These are phyloP conservation scores for Corrigiola litoralis DNA, from an alignment of 179 eudicot genomes.

Conservation along the genomic window DNA sequence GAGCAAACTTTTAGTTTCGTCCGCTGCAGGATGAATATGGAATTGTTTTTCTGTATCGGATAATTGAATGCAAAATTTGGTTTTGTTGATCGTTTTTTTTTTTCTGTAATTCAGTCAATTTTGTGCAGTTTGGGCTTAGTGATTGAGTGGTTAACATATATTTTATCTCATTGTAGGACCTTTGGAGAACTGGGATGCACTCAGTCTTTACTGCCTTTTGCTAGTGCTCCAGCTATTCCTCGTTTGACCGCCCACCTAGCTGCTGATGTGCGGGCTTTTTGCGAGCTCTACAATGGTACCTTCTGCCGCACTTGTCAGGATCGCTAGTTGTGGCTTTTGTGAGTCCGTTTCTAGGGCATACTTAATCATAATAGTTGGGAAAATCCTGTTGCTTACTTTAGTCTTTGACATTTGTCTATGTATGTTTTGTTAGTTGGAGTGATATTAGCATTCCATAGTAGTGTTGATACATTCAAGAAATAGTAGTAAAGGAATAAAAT, in stretches of 20 bases:
- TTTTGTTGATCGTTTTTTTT: neutral
- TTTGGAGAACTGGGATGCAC: conserved; percentile 67
- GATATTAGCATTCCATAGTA: neutral
- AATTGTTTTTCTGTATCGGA: neutral
- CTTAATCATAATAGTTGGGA: conserved; percentile 6
- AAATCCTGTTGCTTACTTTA: conserved; percentile 4
- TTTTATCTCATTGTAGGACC: conserved; percentile 37
- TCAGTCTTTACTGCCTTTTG: conserved; percentile 69
- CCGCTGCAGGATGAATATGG: neutral
- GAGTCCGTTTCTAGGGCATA: conserved; percentile 51
- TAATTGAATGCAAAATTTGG: neutral
- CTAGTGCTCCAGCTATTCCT: conserved; percentile 33
- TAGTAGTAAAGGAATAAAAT: neutral
- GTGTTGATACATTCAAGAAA: neutral
- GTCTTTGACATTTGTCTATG: neutral
- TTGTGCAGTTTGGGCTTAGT: neutral
- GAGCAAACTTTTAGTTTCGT: neutral
- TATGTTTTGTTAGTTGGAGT: neutral
- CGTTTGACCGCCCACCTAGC: conserved; percentile 51
- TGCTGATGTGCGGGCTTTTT: conserved; percentile 53
- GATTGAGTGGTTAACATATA: neutral
- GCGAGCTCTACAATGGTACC: conserved; percentile 95
- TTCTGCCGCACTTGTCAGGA: conserved; percentile 88
- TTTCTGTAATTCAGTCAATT: neutral
- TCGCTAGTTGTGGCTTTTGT: conserved; percentile 83